Percentiles rank a stretch among this genome's conserved stretches.
phyloP scores from a whole-genome alignment of 352 stramenopile species.

The Phytophthora pluvialis region DNA sequence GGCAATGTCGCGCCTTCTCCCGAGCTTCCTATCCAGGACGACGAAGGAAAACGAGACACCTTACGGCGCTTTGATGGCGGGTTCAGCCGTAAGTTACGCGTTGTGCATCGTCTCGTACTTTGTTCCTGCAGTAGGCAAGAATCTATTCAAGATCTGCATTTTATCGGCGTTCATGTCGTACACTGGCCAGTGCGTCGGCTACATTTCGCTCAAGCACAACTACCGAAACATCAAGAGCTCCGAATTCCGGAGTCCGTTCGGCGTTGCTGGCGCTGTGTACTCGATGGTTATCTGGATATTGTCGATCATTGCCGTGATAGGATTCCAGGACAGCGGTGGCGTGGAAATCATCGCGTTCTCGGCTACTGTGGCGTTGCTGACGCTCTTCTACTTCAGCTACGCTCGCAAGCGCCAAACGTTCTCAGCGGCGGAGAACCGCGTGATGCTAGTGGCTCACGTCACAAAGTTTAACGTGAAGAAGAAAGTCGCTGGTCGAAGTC shows the following conservation, averaged over 20 bases:
- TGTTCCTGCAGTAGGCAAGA: constrained; percentile 17
- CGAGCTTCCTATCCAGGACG: constrained; percentile 33
- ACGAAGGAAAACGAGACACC: constrained; percentile 28
- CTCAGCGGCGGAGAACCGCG: constrained; percentile 47
- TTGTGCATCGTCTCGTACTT: constrained; percentile 45
- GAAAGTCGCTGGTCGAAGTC: constrained; percentile 4
- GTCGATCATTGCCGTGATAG: constrained; percentile 29
- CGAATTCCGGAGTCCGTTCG: constrained; percentile 48
- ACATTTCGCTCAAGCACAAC: constrained; percentile 44
- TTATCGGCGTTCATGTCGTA: constrained; percentile 47
- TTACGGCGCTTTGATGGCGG: constrained; percentile 28
- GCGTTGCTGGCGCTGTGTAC: constrained; percentile 35
- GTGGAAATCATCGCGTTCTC: constrained; percentile 36
- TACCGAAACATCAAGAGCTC: constrained; percentile 51
- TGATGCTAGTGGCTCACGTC: constrained; percentile 55
- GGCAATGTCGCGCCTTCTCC: constrained; percentile 50
- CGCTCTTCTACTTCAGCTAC: constrained; percentile 46
- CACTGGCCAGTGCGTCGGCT: constrained; percentile 48
- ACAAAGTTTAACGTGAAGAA: constrained; percentile 46
- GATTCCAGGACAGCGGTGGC: constrained; percentile 35
- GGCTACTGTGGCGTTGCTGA: constrained; percentile 13
- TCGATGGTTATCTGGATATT: constrained; percentile 38
- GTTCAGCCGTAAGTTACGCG: constrained; percentile 39
- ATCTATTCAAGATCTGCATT: constrained; percentile 45
- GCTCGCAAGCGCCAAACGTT: constrained; percentile 45